Percentiles rank a stretch among this genome's conserved stretches.
phyloP scores from a whole-genome alignment of 1,284 basidiomycete species.

The Neonothopanus nambi region DNA sequence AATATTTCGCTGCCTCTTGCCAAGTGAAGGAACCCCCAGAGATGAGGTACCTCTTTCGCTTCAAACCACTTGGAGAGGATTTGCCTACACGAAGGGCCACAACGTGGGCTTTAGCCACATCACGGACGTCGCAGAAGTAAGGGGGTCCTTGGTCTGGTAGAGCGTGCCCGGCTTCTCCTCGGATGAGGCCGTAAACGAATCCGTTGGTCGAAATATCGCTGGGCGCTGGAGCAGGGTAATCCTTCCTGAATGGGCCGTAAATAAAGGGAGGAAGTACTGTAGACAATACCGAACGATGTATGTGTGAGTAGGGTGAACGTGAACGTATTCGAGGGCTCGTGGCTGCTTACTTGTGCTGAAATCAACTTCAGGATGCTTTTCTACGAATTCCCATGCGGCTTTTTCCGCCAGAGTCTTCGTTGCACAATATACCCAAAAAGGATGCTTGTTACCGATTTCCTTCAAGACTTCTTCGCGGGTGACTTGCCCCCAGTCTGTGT shows the following conservation, averaged over 20 bases:
- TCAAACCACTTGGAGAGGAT: neutral
- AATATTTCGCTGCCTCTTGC: conserved; percentile 11
- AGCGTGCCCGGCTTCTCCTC: conserved; percentile 5
- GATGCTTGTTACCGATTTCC: neutral
- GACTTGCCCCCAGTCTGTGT: neutral
- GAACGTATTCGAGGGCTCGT: neutral
- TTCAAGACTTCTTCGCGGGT: conserved; percentile 11
- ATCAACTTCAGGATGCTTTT: conserved; percentile 17
- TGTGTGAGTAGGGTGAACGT: neutral
- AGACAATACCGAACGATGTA: no score
- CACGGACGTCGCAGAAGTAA: conserved; percentile 23
- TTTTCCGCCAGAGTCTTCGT: conserved; percentile 14
- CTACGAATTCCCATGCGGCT: conserved; percentile 17
- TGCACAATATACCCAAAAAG: conserved; percentile 5
- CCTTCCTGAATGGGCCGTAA: conserved; percentile 22
- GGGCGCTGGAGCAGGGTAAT: conserved; percentile 18
- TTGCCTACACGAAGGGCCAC: conserved; percentile 15
- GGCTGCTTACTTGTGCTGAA: conserved; percentile 16
- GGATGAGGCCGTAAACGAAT: conserved; percentile 21
- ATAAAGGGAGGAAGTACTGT: conserved; percentile 26
- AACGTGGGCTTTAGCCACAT: conserved; percentile 24
- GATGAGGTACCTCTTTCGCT: conserved; percentile 10
- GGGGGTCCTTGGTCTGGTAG: conserved; percentile 16
- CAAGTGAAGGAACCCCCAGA: conserved; percentile 11
- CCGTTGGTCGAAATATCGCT: conserved; percentile 18